phyloP scores from a whole-genome alignment of 805 yeast species.

The Torulaspora quercuum region DNA sequence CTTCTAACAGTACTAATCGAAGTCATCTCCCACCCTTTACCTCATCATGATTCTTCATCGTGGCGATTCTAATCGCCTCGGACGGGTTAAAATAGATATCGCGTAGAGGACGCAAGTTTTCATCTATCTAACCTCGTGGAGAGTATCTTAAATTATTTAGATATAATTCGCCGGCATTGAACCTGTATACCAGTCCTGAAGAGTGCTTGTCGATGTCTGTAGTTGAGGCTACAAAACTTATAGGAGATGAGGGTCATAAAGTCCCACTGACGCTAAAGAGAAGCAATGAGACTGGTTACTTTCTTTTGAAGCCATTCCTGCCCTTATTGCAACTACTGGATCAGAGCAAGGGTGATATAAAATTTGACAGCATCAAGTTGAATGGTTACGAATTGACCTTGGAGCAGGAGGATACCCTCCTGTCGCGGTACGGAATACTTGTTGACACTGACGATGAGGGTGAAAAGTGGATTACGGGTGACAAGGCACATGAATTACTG shows the following conservation, averaged over 20 bases:
- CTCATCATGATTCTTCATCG: not conserved
- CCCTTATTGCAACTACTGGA: conserved; percentile 23
- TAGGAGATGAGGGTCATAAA: conserved; percentile 15
- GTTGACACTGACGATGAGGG: conserved; percentile 30
- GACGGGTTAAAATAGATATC: conserved; percentile 8
- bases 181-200: not conserved
- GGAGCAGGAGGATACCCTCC: conserved; percentile 20
- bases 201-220: conserved; percentile 17
- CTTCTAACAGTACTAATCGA: conserved; percentile 8
- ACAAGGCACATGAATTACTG: conserved; percentile 26
- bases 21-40: conserved; percentile 3
- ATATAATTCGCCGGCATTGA: not conserved
- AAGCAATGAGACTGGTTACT: conserved; percentile 26
- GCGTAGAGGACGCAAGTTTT: conserved; percentile 8
- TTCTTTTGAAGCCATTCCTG: conserved; percentile 24
- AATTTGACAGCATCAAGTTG: conserved; percentile 4
- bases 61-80: conserved; percentile 8
- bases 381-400: conserved; percentile 10
- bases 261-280: conserved; percentile 22
- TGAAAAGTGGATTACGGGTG: conserved; percentile 32
- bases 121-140: conserved; percentile 1
- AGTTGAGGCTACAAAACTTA: conserved; percentile 18
- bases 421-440: conserved; percentile 27
- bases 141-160: too few relatives aligned
- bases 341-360: conserved; percentile 3